These are phyloP conservation scores for Gossypium anomalum DNA, from an alignment of 345 rosid genomes.

Conservation along the genomic window DNA sequence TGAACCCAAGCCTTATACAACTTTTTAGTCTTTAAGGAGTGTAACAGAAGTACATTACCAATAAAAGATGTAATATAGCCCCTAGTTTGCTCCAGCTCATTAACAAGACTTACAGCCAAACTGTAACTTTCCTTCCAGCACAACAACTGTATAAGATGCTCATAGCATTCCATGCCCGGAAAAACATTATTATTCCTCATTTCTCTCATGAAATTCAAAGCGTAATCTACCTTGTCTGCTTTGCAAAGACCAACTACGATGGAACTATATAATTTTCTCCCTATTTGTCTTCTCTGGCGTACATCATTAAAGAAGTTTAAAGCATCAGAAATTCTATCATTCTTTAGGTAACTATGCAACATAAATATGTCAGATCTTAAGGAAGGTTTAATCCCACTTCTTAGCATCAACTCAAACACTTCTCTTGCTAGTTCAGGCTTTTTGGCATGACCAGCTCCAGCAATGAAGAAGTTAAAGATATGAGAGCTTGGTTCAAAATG, in stretches of 20 bases:
- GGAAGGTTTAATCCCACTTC: slow-evolving; percentile 43
- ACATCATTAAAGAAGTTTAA: slow-evolving; percentile 43
- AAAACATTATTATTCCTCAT: slow-evolving; percentile 39
- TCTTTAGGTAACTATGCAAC: slow-evolving; percentile 64
- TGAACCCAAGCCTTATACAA: slow-evolving; percentile 60
- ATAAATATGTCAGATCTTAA: slow-evolving; percentile 37
- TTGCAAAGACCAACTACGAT: slow-evolving; percentile 59
- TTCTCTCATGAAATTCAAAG: slow-evolving; percentile 39
- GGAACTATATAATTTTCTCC: slow-evolving; percentile 35
- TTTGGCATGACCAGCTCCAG: slow-evolving; percentile 71
- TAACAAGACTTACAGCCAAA: slow-evolving; percentile 43
- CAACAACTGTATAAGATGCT: slow-evolving; percentile 40
- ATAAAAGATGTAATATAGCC: slow-evolving; percentile 54
- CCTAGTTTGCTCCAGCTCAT: slow-evolving; percentile 46
- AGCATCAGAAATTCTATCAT: slow-evolving; percentile 53
- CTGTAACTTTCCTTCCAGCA: slow-evolving; percentile 38
- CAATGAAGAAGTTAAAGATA: slow-evolving; percentile 53
- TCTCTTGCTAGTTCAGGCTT: slow-evolving; percentile 66
- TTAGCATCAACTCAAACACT: slow-evolving; percentile 57
- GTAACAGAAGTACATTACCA: slow-evolving; percentile 65
- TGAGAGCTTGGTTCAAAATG: slow-evolving; percentile 21
- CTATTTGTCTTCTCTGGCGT: slow-evolving; percentile 26
- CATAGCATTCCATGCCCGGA: slow-evolving; percentile 59
- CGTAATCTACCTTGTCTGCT: slow-evolving; percentile 39
- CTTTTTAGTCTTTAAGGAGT: slow-evolving; percentile 40